These are phyloP conservation scores for Rhododendron henanense DNA, from an alignment of 148 eudicot genomes.

Conservation along the genomic window DNA sequence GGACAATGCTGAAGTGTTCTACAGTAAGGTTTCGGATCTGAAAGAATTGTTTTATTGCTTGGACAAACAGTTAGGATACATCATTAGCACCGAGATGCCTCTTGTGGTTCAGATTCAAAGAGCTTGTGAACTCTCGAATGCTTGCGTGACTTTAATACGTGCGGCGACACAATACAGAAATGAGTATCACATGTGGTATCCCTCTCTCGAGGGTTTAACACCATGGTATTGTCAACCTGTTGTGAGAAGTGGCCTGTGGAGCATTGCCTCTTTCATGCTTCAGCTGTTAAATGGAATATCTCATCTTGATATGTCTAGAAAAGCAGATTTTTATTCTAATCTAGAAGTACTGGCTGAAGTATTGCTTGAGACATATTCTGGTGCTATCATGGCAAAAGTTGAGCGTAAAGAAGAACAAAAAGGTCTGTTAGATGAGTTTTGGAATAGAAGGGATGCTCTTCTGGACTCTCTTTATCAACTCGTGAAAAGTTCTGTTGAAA, in stretches of 20 bases:
- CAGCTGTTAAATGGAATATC: conserved; percentile 51
- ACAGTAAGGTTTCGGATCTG: conserved; percentile 86
- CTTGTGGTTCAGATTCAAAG: conserved; percentile 59
- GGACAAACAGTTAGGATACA: conserved; percentile 55
- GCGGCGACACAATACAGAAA: conserved; percentile 61
- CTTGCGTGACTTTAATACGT: conserved; percentile 59
- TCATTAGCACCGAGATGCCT: conserved; percentile 60
- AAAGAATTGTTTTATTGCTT: conserved; percentile 81
- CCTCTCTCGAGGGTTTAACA: conserved; percentile 80
- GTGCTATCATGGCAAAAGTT: conserved; percentile 76
- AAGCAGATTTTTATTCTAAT: conserved; percentile 58
- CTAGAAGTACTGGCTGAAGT: conserved; percentile 73
- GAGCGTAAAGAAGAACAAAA: conserved; percentile 79
- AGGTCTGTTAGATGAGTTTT: conserved; percentile 70
- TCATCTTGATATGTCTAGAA: conserved; percentile 50
- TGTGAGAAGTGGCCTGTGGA: conserved; percentile 86
- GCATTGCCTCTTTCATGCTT: conserved; percentile 72
- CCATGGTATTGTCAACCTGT: conserved; percentile 78
- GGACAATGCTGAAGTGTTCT: conserved; percentile 94
- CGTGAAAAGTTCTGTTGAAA: conserved; percentile 55
- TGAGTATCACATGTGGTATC: conserved; percentile 94
- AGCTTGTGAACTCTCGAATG: conserved; percentile 81
- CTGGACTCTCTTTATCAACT: conserved; percentile 85
- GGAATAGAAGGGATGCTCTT: conserved; percentile 70
- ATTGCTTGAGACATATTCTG: conserved; percentile 78